A percentile compares a stretch with the other conserved stretches of the same genome.
Conservation (phyloP, 2,329 filamentous ascomycete species). For the Alternaria gansuensis region DNA sequence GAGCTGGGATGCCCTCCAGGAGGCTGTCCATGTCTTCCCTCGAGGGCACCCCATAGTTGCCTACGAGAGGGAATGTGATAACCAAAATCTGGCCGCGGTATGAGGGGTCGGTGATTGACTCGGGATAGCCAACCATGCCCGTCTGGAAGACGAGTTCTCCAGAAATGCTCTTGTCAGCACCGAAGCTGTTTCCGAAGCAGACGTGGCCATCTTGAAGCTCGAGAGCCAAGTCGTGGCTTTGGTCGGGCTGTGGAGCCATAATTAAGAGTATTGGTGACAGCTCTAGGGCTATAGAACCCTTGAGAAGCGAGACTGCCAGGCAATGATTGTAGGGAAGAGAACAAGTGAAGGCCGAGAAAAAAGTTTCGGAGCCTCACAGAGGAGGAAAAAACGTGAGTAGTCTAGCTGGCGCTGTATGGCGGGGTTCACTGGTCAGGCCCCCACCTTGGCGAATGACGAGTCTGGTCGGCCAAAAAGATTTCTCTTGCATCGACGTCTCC, state of each 20-base stretch:
- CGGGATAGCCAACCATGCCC: slow-evolving; percentile 98
- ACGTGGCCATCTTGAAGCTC: slow-evolving; percentile 92
- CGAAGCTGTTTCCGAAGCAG: slow-evolving; percentile 96
- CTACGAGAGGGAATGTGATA: slow-evolving; percentile 92
- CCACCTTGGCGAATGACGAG: slow-evolving; percentile 19
- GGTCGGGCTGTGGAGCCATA: slow-evolving; percentile 46
- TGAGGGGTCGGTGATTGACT: slow-evolving; percentile 87
- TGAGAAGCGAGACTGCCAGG: slow-evolving; percentile 45
- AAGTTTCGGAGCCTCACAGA: slow-evolving; percentile 23
- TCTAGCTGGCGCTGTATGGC: slow-evolving; percentile 20
- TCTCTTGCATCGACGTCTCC: not conserved
- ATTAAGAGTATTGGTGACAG: slow-evolving; percentile 39
- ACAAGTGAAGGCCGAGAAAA: slow-evolving; percentile 28
- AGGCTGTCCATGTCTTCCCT: slow-evolving; percentile 85
- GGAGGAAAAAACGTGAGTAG: slow-evolving; percentile 19
- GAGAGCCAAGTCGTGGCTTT: slow-evolving; percentile 75
- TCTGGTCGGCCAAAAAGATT: slow-evolving; percentile 6
- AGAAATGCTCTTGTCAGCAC: slow-evolving; percentile 90
- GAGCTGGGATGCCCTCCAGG: slow-evolving; percentile 82
- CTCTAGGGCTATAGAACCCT: slow-evolving; percentile 48
- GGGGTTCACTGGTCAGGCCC: slow-evolving; percentile 27
- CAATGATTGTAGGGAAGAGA: slow-evolving; percentile 37
- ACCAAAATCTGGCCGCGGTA: slow-evolving; percentile 95
- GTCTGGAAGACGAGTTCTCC: slow-evolving; percentile 99
- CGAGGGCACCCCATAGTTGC: slow-evolving; percentile 96